Evolutionary conservation across 2,329 filamentous ascomycete species (phyloP).

Genomic region (Pseudogymnoascus sp.): DNA sequence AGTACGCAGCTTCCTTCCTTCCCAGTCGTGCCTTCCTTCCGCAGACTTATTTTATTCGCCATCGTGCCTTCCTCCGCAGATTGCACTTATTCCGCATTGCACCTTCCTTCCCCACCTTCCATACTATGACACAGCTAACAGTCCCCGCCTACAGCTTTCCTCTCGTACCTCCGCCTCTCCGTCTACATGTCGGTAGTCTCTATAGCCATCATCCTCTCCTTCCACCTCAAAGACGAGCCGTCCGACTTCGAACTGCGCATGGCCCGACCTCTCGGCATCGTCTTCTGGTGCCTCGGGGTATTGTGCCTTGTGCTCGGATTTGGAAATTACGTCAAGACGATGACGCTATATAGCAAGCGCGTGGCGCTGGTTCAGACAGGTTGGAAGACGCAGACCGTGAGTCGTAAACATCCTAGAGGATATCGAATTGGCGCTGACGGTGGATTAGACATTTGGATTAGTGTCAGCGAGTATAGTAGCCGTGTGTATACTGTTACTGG

Average conservation of each 20-base stretch:
- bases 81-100: background rate
- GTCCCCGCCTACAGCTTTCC: slow-evolving; percentile 60
- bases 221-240: slow-evolving; percentile 74
- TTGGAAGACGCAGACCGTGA: slow-evolving; percentile 79
- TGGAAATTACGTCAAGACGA: slow-evolving; percentile 74
- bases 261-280: slow-evolving; percentile 71
- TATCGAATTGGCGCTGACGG: background rate
- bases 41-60: background rate
- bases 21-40: background rate
- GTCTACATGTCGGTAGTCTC: slow-evolving; percentile 88
- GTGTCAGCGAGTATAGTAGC: slow-evolving; percentile 56
- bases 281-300: slow-evolving; percentile 80
- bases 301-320: slow-evolving; percentile 70
- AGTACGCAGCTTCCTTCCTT: slow-evolving; percentile 15
- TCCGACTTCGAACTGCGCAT: slow-evolving; percentile 63
- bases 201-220: slow-evolving; percentile 84
- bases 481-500: slow-evolving; percentile 54
- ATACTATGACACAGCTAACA: slow-evolving; percentile 36
- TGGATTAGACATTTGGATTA: slow-evolving; percentile 48
- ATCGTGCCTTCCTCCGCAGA: background rate
- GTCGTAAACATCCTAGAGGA: slow-evolving; percentile 10
- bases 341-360: slow-evolving; percentile 72
- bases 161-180: slow-evolving; percentile 82
- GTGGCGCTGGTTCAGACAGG: slow-evolving; percentile 84
- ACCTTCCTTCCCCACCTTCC: slow-evolving; percentile 50